Conservation (phyloP, 2,329 filamentous ascomycete species). For the Diplodia corticola region DNA sequence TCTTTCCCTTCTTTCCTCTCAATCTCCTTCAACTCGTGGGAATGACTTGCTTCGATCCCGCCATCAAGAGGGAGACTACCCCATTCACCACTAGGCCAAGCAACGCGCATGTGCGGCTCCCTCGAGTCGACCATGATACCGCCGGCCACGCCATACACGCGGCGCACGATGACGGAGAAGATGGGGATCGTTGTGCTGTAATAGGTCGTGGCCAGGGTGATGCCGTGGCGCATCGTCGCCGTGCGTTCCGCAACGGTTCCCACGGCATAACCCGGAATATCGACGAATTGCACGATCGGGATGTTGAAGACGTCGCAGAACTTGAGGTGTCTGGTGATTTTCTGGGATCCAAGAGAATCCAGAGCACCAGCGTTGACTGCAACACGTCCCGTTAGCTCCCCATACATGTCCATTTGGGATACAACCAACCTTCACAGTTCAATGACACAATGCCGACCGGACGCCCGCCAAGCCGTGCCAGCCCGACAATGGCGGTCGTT, state of each 20-base stretch:
- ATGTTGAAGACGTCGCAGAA: slow-evolving; percentile 67
- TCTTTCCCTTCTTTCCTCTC: slow-evolving; percentile 54
- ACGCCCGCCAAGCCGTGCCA: slow-evolving; percentile 58
- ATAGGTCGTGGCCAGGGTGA: slow-evolving; percentile 62
- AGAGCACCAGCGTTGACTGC: slow-evolving; percentile 59
- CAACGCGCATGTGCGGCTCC: slow-evolving; percentile 61
- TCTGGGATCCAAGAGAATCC: slow-evolving; percentile 62
- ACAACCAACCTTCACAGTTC: slow-evolving; percentile 54
- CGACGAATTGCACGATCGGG: slow-evolving; percentile 63
- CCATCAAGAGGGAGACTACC: slow-evolving; percentile 63
- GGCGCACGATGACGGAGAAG: slow-evolving; percentile 63
- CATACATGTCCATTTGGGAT: background rate
- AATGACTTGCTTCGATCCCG: slow-evolving; percentile 65
- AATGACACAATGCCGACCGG: slow-evolving; percentile 61
- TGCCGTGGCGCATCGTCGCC: slow-evolving; percentile 65
- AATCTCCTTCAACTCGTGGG: slow-evolving; percentile 58
- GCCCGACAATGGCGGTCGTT: slow-evolving; percentile 60
- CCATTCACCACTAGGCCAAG: slow-evolving; percentile 66
- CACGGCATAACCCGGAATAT: slow-evolving; percentile 62
- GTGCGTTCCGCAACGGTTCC: slow-evolving; percentile 63
- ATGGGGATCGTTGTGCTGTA: slow-evolving; percentile 63
- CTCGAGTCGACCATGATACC: slow-evolving; percentile 65
- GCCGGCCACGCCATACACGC: slow-evolving; percentile 64
- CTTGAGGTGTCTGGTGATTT: slow-evolving; percentile 61
- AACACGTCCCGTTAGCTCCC: background rate